Evolutionary conservation across 1,284 basidiomycete genomes (phyloP).

Genomic region (Coriolopsis trogii): DNA sequence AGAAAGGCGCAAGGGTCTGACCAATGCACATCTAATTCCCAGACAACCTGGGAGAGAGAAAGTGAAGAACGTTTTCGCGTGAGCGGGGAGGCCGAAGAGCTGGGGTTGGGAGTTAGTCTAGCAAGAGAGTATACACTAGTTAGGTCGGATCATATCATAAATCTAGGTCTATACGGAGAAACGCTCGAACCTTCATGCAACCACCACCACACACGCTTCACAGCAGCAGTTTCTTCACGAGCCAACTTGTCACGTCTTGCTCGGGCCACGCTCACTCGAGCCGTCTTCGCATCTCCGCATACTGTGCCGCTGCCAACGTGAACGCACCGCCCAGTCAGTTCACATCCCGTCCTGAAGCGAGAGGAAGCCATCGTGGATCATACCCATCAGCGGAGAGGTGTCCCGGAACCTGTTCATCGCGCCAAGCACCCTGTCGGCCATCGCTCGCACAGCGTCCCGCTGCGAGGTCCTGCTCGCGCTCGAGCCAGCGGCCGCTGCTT

Average conservation of each 20-base stretch:
- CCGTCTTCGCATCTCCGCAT: constrained; percentile 12
- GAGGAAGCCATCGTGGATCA: constrained; percentile 26
- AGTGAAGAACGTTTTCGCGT: no score
- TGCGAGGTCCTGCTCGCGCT: constrained; percentile 1
- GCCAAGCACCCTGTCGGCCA: constrained; percentile 23
- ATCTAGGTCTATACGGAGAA: constrained; percentile 6
- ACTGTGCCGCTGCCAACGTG: constrained; percentile 15
- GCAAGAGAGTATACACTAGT: no score
- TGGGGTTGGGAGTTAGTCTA: no score
- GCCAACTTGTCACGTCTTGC: not conserved
- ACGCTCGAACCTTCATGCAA: constrained; percentile 2
- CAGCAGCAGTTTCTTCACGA: no score
- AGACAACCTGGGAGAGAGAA: no score
- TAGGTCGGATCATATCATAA: no score
- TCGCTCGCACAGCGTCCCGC: constrained; percentile 15
- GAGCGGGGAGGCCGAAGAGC: no score
- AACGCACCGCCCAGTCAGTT: constrained; percentile 16
- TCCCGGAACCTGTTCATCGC: constrained; percentile 28
- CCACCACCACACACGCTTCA: no score
- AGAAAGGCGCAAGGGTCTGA: no score
- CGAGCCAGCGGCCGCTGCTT: constrained; percentile 6
- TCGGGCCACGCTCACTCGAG: not conserved
- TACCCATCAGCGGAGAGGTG: constrained; percentile 28
- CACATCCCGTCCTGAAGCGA: constrained; percentile 21
- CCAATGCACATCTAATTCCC: no score